Base-by-base conservation (phyloP, 441 rosid genomes). In the Adansonia gregorii region DNA sequence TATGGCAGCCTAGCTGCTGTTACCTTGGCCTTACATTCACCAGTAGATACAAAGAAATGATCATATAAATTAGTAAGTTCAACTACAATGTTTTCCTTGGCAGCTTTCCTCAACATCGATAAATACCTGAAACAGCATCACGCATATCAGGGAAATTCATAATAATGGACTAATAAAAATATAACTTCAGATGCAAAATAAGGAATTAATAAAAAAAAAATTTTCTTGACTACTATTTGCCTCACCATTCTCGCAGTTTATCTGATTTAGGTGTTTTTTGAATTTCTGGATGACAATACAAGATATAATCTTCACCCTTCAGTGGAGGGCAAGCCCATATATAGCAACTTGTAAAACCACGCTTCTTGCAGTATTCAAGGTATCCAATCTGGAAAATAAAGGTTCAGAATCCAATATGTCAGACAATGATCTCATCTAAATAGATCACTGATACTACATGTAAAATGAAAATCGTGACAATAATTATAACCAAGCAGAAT, bases 291-390 rank as follows among this genome's bases (percentile, higher is more conserved):
- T 97, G 99, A 77, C 99, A 97, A 79, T 97, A 94, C 58, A 97
- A 83, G 76, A 97, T 97, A 83, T 97, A 94, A 82, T 97, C 99
- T 91, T 97, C 99, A 39, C 99, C 98, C 89, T 97, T 94, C 31
- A 97, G 79, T 0, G 99, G 99, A 41, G 99, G 98, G 86, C 99
- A 97, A 64, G 99, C 99, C 99, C 99, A 97, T 80, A 97, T 94
- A 79, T 97, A 94, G 87, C 99, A 97, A 86, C 98, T 97, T 8
- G 99, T 93, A 88, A 97, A 97, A 74, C 99, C 99, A 78, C 99
- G 93, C 75, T 86, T 84, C 92, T 95, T 97, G 91, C 99, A 97
- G 81, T 94, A 97, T 76, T 97, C 99, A 67, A 97, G 97, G 86
- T 97, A 97, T 41, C 99, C 99, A 77, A 95, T 97, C 99, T 97